These are phyloP conservation scores for Stygiomarasmius scandens DNA, from an alignment of 1,284 basidiomycete genomes.

Conservation along the genomic window DNA sequence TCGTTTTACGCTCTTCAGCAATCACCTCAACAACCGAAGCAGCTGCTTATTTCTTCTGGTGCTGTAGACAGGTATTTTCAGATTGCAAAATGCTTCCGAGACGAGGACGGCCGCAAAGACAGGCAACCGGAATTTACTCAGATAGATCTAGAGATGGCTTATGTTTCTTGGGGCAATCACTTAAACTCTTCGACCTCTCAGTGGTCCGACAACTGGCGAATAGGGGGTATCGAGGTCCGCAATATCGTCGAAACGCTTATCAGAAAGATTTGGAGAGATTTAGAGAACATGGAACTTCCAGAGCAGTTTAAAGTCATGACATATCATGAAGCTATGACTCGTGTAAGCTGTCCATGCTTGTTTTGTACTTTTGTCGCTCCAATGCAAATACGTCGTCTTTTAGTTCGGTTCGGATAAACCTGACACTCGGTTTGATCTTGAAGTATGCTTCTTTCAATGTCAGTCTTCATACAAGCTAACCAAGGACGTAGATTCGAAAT, in stretches of 20 bases:
- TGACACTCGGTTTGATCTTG: conserved; percentile 84
- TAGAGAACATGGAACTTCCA: conserved; percentile 62
- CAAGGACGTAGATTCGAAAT: conserved; percentile 48
- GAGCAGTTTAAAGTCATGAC: conserved; percentile 77
- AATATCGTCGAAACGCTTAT: conserved; percentile 75
- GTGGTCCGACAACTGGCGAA: conserved; percentile 64
- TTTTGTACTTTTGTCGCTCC: conserved; percentile 9
- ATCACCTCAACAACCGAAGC: conserved; percentile 96
- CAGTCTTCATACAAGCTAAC: conserved; percentile 12
- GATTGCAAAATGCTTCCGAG: conserved; percentile 91
- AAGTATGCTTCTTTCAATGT: conserved; percentile 49
- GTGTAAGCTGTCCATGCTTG: conserved; percentile 49
- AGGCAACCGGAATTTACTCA: conserved; percentile 97
- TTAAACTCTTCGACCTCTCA: conserved; percentile 17
- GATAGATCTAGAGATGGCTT: conserved; percentile 96
- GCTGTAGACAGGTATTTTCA: conserved; percentile 90
- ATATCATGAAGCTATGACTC: conserved; percentile 84
- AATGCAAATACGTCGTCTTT: conserved; percentile 17
- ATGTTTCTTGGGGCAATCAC: conserved; percentile 74
- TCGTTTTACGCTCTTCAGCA: conserved; percentile 91
- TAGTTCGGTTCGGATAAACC: conserved; percentile 96
- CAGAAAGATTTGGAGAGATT: conserved; percentile 71
- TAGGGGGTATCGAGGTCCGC: conserved; percentile 82
- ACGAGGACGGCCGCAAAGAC: conserved; percentile 93
- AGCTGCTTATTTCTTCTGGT: conserved; percentile 91